Evolutionary conservation across 2,329 filamentous ascomycete species (phyloP).

Genomic region (Chaetomium globosum): DNA sequence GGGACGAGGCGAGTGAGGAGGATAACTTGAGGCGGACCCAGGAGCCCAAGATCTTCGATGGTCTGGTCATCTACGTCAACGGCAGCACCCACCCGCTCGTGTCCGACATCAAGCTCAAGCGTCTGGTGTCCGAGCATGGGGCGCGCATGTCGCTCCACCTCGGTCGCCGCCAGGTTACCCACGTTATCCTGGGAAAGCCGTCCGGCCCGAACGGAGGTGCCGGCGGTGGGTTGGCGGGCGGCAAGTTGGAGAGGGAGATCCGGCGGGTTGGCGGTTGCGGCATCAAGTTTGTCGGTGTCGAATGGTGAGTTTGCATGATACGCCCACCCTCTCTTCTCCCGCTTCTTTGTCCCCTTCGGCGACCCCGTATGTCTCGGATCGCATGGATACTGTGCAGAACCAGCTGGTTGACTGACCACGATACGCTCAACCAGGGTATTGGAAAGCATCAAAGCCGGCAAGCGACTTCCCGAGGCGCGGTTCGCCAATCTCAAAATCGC

Average conservation of each 20-base stretch:
- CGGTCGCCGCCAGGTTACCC: slow-evolving; percentile 74
- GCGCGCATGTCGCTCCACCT: slow-evolving; percentile 71
- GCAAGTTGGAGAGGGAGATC: slow-evolving; percentile 83
- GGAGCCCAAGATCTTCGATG: slow-evolving; percentile 62
- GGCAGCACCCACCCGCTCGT: slow-evolving; percentile 79
- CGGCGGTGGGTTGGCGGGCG: slow-evolving; percentile 74
- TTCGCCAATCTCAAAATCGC: slow-evolving; percentile 68
- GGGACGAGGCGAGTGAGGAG: slow-evolving; percentile 44
- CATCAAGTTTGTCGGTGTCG: slow-evolving; percentile 76
- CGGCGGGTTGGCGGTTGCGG: slow-evolving; percentile 65
- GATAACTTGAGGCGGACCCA: slow-evolving; percentile 40
- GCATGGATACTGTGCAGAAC: slow-evolving; percentile 28
- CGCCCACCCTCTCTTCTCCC: slow-evolving; percentile 13
- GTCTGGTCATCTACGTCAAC: slow-evolving; percentile 80
- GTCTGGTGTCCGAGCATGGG: slow-evolving; percentile 73
- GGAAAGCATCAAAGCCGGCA: slow-evolving; percentile 78
- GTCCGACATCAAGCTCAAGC: slow-evolving; percentile 85
- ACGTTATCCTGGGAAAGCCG: slow-evolving; percentile 76
- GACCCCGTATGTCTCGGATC: slow-evolving; percentile 23
- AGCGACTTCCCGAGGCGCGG: slow-evolving; percentile 71
- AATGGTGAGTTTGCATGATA: slow-evolving; percentile 63
- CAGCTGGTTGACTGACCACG: slow-evolving; percentile 17
- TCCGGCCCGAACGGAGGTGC: slow-evolving; percentile 54
- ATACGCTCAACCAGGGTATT: slow-evolving; percentile 61
- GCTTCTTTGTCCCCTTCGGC: slow-evolving; percentile 20